Evolutionary conservation across 495 filamentous ascomycete species (phyloP).

Genomic region (Neurospora intermedia): DNA sequence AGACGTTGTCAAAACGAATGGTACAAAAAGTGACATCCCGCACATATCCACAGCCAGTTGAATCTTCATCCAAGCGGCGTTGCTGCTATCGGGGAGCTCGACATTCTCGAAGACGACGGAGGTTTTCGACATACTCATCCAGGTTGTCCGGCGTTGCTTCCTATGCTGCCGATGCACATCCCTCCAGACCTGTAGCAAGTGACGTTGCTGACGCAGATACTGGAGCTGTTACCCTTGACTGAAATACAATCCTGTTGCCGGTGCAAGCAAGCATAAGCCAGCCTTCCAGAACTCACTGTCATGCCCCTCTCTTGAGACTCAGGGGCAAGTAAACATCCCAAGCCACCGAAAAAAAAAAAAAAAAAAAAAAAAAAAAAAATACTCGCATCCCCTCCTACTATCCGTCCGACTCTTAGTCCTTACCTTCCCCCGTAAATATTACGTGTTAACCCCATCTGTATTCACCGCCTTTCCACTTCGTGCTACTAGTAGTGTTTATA

Average conservation of each 20-base stretch:
- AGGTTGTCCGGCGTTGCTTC: constrained; percentile 21
- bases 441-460: neutral
- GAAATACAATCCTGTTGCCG: constrained; percentile 43
- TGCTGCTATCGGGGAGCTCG: constrained; percentile 34
- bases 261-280: too few species aligned
- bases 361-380: too few species aligned
- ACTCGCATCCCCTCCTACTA: neutral
- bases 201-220: constrained; percentile 32
- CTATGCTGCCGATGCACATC: constrained; percentile 27
- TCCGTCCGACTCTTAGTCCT: neutral
- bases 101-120: constrained; percentile 32
- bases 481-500: neutral
- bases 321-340: neutral
- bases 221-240: constrained; percentile 51
- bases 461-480: neutral
- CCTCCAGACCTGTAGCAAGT: constrained; percentile 32
- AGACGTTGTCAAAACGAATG: constrained; percentile 36
- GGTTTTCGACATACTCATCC: constrained; percentile 26
- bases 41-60: constrained; percentile 36
- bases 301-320: neutral
- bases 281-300: too few species aligned
- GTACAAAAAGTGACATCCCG: constrained; percentile 43
- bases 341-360: too few species aligned
- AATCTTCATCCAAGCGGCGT: constrained; percentile 47
- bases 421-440: neutral